A percentile compares a stretch with the other conserved stretches of the same genome.
Evolutionary conservation across 768 basidiomycete species (phyloP).

Genomic region (Lentinula edodes): DNA sequence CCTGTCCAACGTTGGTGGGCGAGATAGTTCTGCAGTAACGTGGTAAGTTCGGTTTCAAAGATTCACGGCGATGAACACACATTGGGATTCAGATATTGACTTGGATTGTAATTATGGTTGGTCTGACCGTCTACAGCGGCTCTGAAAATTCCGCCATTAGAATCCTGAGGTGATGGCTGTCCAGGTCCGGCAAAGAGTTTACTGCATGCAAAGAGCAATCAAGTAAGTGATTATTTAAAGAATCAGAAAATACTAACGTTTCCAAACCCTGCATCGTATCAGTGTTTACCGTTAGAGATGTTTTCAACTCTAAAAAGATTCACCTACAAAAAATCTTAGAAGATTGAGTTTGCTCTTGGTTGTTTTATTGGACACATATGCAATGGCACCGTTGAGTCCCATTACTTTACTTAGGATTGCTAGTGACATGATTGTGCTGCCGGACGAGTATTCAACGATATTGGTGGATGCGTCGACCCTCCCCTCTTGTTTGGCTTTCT

Average conservation of each 20-base stretch:
- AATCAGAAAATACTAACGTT: background rate
- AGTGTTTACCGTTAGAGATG: background rate
- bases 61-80: background rate
- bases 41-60: background rate
- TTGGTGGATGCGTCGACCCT: conserved; percentile 15
- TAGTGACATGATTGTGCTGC: conserved; percentile 19
- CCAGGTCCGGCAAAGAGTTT: conserved; percentile 17
- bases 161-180: conserved; percentile 16
- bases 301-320: background rate
- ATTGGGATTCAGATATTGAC: conserved; percentile 17
- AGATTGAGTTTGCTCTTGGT: conserved; percentile 15
- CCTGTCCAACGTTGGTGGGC: conserved; percentile 21
- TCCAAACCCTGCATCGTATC: background rate
- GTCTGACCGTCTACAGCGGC: conserved; percentile 13
- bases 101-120: conserved; percentile 14
- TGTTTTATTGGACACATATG: conserved; percentile 20
- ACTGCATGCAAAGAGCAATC: conserved; percentile 5
- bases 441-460: conserved; percentile 20
- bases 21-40: conserved; percentile 13
- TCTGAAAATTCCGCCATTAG: conserved; percentile 17
- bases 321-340: conserved; percentile 18
- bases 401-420: conserved; percentile 16
- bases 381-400: conserved; percentile 17
- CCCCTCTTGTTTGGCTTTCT: conserved; percentile 16
- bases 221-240: background rate